Base-by-base conservation (phyloP, 768 basidiomycete species). In the Phlebiopsis flavidoalba region DNA sequence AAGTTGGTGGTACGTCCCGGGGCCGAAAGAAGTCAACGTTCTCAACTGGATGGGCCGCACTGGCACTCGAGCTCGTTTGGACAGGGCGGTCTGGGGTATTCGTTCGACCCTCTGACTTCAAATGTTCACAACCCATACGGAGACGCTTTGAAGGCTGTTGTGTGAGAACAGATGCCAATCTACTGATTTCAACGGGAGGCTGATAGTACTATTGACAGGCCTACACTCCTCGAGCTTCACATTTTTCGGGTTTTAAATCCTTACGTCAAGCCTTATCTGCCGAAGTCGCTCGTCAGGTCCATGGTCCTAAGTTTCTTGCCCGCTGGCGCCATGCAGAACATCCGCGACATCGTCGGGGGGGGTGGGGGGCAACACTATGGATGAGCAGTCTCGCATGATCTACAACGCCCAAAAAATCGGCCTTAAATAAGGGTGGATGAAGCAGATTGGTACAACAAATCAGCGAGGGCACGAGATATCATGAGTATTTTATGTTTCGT, bases 1-100 rank as follows among this genome's bases (percentile, higher is more conserved):
- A 55, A 35, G 43, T 59, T 17, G 21, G 35, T 8, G 40, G 17
- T 19, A 24, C 37, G n/a, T 12, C 15, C 57, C 11, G n/a, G n/a
- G n/a, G n/a, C n/a, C n/a, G n/a, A 48, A 45, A 47, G 63, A 69
- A 21, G 51, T 71, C 15, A 66, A 71, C 59, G 59, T 71, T 49
- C 63, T 70, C n/a, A 60, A 67, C 45, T 71, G 70, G 70, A 66
- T 71, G 67, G 61, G 60, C 0, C 70, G 70, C 36, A 65, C 65
- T 0, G 68, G n/a, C 71, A 10, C 67, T 72, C 10, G 71, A 72
- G 61, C 62, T 82, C 49, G 75, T 83, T n/a, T 47, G 80, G 79
- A 6, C 80, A 78, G 69, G 76, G 76, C n/a, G 80, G 81, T 5
- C 71, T 83, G 31, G 77, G 77, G 0, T 71, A 70, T 48, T 74